Base-by-base conservation (phyloP, 805 yeast species). In the Priceomyces carsonii region DNA sequence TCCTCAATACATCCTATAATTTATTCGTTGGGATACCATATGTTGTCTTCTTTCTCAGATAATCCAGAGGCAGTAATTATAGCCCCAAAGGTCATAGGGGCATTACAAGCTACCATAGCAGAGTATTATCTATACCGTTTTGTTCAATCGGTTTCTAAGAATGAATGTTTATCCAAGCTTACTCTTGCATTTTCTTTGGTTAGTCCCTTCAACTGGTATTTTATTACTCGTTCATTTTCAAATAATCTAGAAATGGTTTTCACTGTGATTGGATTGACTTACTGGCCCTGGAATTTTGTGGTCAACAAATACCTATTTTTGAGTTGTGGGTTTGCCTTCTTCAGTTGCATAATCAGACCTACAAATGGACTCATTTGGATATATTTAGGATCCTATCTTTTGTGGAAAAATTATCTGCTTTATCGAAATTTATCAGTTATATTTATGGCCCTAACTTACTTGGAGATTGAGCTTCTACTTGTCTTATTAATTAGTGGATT, bases 341-440 rank as follows among this genome's bases (percentile, higher is more conserved):
- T 78, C 2, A 68, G 86, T 15, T 83, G 90, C 47, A 61, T 88
- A 0, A 75, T 88, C 6, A 69, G 99, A 39, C 98, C 99, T 0
- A 87, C 95, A 0, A 89, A 86, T 55, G 83, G 72, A 0, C 49
- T 90, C 1, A 61, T 89, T 3, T 93, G 99, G 99, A 20, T 72
- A 0, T 62, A 71, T 18, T 57, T 85, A 15, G 95, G 93, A 0
- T 24, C 55, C 0, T 47, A 53, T 10, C 21, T 39, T 7, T 13
- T 39, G 17, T 3, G 24, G 8, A 10, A 13, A 10, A 28, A 21
- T 19, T 31, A 25, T 26, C 28, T 16, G 18, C 25, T 9, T 14
- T 18, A 18, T 3, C 21, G 9, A 21, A 23, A 22, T 5, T 8
- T 31, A 4, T 19, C 34, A n/a, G 16, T 21, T 10, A 15, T 33